Percentiles rank a stretch among this genome's conserved stretches.
These are phyloP conservation scores for Pichia sp. DNA, from an alignment of 1,139 yeast genomes.

Conservation along the genomic window DNA sequence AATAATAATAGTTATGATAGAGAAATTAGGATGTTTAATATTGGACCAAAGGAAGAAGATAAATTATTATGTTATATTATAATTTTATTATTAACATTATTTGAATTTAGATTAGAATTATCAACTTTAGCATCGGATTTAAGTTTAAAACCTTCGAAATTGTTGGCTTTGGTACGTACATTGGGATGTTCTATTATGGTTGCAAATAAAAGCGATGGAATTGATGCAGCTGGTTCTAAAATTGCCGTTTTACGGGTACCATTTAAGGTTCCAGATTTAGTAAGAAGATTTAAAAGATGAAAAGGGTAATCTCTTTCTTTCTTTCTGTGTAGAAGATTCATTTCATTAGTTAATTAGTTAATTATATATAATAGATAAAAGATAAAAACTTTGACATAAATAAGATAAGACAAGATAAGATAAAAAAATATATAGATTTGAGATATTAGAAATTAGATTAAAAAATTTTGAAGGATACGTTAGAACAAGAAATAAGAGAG, in stretches of 20 bases:
- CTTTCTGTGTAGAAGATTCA: too few species aligned
- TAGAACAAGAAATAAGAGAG: not conserved
- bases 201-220: slow-evolving; percentile 75
- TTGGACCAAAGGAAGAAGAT: slow-evolving; percentile 86
- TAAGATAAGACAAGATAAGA: not conserved
- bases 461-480: too few species aligned
- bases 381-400: too few species aligned
- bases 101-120: slow-evolving; percentile 67
- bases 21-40: slow-evolving; percentile 61
- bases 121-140: slow-evolving; percentile 82
- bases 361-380: too few species aligned
- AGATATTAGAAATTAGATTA: not conserved
- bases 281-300: slow-evolving; percentile 40
- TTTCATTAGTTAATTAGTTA: too few species aligned
- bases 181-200: slow-evolving; percentile 77
- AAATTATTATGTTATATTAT: slow-evolving; percentile 74
- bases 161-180: slow-evolving; percentile 64
- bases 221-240: slow-evolving; percentile 66
- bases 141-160: slow-evolving; percentile 70
- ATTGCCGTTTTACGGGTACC: slow-evolving; percentile 85
- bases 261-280: slow-evolving; percentile 78
- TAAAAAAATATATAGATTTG: too few species aligned
- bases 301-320: not conserved
- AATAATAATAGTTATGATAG: slow-evolving; percentile 45
- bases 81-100: slow-evolving; percentile 67